Conservation (phyloP, 2,329 filamentous ascomycete genomes). For the Parascedosporium putredinis region DNA sequence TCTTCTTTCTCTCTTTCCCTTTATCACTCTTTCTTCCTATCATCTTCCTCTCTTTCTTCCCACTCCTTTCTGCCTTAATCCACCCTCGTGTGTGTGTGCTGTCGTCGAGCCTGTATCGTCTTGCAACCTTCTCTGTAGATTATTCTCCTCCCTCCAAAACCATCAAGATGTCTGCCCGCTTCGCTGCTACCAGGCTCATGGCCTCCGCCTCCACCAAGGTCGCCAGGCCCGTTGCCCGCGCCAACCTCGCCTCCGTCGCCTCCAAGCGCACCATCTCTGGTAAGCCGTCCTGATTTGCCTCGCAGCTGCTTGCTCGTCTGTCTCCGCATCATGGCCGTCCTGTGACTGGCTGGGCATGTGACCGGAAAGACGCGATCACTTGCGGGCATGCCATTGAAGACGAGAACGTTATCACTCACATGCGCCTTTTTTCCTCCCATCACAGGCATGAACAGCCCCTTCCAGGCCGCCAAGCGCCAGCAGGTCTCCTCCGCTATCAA, state of each 20-base stretch:
- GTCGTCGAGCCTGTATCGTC: constrained; percentile 3
- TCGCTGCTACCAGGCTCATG: constrained; percentile 69
- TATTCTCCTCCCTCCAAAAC: constrained; percentile 22
- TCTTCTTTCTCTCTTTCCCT: constrained; percentile 10
- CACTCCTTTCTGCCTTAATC: constrained; percentile 9
- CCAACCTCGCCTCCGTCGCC: constrained; percentile 45
- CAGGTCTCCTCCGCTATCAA: constrained; percentile 56
- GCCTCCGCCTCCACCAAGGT: constrained; percentile 68
- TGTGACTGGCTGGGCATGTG: no score
- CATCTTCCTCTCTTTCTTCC: constrained; percentile 13
- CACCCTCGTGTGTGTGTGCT: constrained; percentile 6
- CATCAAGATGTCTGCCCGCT: constrained; percentile 71
- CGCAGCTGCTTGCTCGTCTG: constrained; percentile 11
- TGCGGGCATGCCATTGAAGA: no score
- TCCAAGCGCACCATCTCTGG: constrained; percentile 69
- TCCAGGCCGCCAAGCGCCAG: constrained; percentile 69
- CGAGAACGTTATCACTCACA: constrained; percentile 10
- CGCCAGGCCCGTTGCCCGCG: constrained; percentile 64
- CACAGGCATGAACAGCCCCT: constrained; percentile 47
- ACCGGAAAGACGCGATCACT: neutral
- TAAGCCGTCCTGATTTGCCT: constrained; percentile 34
- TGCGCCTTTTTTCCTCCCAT: constrained; percentile 22
- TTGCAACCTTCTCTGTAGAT: constrained; percentile 8
- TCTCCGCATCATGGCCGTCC: no score
- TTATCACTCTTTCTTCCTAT: constrained; percentile 11